Conservation (phyloP, 495 filamentous ascomycete genomes). For the Aspergillus wentii region DNA sequence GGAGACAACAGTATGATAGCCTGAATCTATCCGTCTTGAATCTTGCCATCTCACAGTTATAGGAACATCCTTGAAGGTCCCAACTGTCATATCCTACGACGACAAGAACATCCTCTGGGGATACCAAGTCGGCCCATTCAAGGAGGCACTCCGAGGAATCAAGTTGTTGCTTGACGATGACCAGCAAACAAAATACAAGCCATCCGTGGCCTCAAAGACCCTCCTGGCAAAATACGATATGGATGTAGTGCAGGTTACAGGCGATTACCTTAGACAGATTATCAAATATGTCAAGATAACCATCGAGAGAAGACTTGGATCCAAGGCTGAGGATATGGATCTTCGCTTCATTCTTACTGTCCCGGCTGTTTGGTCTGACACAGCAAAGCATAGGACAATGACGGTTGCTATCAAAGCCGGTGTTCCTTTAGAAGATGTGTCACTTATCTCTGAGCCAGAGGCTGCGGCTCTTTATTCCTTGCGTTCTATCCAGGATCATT, state of each 20-base stretch:
- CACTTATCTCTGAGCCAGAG: slow-evolving; percentile 58
- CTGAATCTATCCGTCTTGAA: neutral
- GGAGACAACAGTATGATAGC: slow-evolving; percentile 5
- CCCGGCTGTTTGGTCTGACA: slow-evolving; percentile 51
- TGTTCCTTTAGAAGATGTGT: slow-evolving; percentile 29
- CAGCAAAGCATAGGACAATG: slow-evolving; percentile 42
- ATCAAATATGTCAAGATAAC: slow-evolving; percentile 24
- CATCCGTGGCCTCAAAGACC: slow-evolving; percentile 1
- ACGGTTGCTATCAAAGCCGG: slow-evolving; percentile 45
- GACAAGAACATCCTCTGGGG: slow-evolving; percentile 6
- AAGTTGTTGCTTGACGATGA: slow-evolving; percentile 17
- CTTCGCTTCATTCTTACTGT: slow-evolving; percentile 45
- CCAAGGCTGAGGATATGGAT: slow-evolving; percentile 5
- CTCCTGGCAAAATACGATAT: slow-evolving; percentile 2
- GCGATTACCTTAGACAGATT: slow-evolving; percentile 40
- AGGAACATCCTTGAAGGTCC: slow-evolving; percentile 13
- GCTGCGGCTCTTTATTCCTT: slow-evolving; percentile 53
- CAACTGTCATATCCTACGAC: slow-evolving; percentile 3
- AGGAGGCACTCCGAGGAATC: slow-evolving; percentile 10
- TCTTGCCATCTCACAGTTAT: neutral
- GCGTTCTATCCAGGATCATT: slow-evolving; percentile 22
- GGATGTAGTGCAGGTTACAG: slow-evolving; percentile 7
- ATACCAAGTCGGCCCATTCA: slow-evolving; percentile 11
- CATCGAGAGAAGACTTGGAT: slow-evolving; percentile 27
- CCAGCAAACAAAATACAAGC: slow-evolving; percentile 7